These are phyloP conservation scores for Phytophthora pseudosyringae DNA, from an alignment of 352 stramenopile genomes.

Conservation along the genomic window DNA sequence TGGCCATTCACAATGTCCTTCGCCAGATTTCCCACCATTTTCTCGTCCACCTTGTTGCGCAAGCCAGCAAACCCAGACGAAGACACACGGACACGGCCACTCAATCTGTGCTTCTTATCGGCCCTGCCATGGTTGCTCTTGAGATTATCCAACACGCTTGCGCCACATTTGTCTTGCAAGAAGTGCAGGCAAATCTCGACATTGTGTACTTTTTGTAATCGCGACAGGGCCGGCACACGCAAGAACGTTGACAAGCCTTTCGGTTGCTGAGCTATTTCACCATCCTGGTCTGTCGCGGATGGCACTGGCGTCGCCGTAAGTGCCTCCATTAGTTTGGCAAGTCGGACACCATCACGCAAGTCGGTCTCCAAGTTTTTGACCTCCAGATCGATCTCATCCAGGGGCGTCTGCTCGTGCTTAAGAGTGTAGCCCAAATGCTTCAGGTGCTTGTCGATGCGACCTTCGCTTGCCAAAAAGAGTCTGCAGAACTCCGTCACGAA, in stretches of 20 bases:
- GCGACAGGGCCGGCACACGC: slow-evolving; percentile 93
- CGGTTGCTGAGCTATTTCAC: slow-evolving; percentile 8
- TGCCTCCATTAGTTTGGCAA: slow-evolving; percentile 94
- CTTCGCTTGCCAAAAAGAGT: slow-evolving; percentile 93
- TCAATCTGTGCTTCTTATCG: slow-evolving; percentile 21
- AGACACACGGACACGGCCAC: slow-evolving; percentile 36
- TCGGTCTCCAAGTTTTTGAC: slow-evolving; percentile 94
- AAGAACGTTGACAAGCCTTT: slow-evolving; percentile 79
- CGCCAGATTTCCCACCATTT: slow-evolving; percentile 65
- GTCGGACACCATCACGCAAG: slow-evolving; percentile 95
- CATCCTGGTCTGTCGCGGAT: slow-evolving; percentile 1
- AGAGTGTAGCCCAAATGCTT: slow-evolving; percentile 88
- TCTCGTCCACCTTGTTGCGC: slow-evolving; percentile 59
- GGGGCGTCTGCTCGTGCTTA: slow-evolving; percentile 88
- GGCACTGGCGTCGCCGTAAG: slow-evolving; percentile 62
- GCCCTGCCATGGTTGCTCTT: slow-evolving; percentile 32
- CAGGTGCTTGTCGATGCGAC: slow-evolving; percentile 95
- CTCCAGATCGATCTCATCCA: slow-evolving; percentile 96
- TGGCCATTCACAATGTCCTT: slow-evolving; percentile 97
- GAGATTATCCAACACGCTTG: slow-evolving; percentile 60
- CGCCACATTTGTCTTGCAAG: slow-evolving; percentile 77
- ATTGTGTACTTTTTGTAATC: slow-evolving; percentile 97
- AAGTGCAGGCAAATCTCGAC: slow-evolving; percentile 91
- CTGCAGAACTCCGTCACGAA: slow-evolving; percentile 94
- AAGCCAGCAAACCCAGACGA: slow-evolving; percentile 59